Evolutionary conservation across 2,329 filamentous ascomycete genomes (phyloP).

Genomic region (Aspergillus neotritici): DNA sequence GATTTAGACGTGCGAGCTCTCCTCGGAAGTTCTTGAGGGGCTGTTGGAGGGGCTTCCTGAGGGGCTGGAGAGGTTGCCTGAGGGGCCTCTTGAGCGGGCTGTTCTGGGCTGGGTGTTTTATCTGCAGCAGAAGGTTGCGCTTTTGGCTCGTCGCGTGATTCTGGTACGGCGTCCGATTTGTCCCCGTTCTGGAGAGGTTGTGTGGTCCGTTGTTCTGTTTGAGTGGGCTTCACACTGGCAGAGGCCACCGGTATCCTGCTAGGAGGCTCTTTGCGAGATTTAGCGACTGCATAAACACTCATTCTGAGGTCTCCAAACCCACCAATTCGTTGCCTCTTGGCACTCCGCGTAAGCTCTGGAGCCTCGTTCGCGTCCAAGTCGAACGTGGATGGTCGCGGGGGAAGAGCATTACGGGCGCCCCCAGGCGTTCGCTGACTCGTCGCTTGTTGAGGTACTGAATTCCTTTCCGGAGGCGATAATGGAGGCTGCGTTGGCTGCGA

Average conservation of each 20-base stretch:
- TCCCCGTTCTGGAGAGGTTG: constrained; percentile 5
- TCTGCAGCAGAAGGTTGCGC: background rate
- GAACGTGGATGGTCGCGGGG: constrained; percentile 30
- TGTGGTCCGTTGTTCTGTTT: background rate
- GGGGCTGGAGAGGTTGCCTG: background rate
- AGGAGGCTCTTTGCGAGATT: constrained; percentile 10
- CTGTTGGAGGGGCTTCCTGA: background rate
- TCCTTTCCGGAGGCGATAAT: constrained; percentile 12
- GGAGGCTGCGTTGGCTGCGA: constrained; percentile 7
- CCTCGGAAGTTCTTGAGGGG: background rate
- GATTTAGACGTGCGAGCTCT: too few species aligned
- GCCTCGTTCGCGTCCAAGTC: constrained; percentile 32
- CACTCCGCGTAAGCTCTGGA: constrained; percentile 22
- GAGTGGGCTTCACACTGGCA: constrained; percentile 2
- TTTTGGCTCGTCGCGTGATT: background rate
- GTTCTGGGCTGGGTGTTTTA: background rate
- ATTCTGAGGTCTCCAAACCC: constrained; percentile 7
- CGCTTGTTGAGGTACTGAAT: constrained; percentile 12
- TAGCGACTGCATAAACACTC: background rate
- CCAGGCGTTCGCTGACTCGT: constrained; percentile 21
- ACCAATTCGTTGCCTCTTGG: constrained; percentile 32
- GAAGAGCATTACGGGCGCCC: constrained; percentile 28
- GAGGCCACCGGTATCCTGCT: constrained; percentile 4
- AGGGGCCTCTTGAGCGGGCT: background rate
- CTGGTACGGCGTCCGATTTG: background rate